A percentile compares a stretch with the other conserved stretches of the same genome.
phyloP scores from a whole-genome alignment of 805 yeast genomes.

The Metschnikowia bowlesiae region DNA sequence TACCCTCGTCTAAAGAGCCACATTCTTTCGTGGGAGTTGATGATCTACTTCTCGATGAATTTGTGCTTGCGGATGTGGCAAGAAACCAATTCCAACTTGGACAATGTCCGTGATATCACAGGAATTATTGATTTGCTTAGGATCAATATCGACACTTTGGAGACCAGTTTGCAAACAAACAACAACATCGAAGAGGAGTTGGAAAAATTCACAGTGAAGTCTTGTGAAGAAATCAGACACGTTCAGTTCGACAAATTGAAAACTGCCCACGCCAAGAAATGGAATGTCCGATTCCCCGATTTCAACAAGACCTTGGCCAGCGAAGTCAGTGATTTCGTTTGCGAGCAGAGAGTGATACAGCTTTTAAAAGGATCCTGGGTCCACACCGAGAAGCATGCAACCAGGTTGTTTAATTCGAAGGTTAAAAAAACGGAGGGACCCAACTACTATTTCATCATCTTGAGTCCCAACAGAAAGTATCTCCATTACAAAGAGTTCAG shows the following conservation, averaged over 20 bases:
- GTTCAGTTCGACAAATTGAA: slow-evolving; percentile 48
- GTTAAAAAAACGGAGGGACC: slow-evolving; percentile 17
- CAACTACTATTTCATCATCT: slow-evolving; percentile 50
- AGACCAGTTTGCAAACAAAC: slow-evolving; percentile 19
- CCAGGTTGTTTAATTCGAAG: slow-evolving; percentile 18
- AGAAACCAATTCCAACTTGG: slow-evolving; percentile 48
- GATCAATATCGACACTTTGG: slow-evolving; percentile 27
- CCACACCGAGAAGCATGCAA: slow-evolving; percentile 53
- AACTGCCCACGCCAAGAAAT: slow-evolving; percentile 29
- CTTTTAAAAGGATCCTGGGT: slow-evolving; percentile 82
- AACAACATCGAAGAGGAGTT: slow-evolving; percentile 42
- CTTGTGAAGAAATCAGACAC: slow-evolving; percentile 50
- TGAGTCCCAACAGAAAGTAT: slow-evolving; percentile 64
- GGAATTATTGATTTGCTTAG: slow-evolving; percentile 45
- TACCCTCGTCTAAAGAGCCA: slow-evolving; percentile 38
- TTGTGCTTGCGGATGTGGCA: slow-evolving; percentile 63
- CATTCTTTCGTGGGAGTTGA: slow-evolving; percentile 47
- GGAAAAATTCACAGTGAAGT: slow-evolving; percentile 34
- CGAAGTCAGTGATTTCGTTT: slow-evolving; percentile 67
- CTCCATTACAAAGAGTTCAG: slow-evolving; percentile 58
- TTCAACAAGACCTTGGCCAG: slow-evolving; percentile 48
- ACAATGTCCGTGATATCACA: slow-evolving; percentile 45
- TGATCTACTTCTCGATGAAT: slow-evolving; percentile 54
- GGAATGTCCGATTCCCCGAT: slow-evolving; percentile 43
- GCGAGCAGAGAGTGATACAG: slow-evolving; percentile 68